phyloP scores from a whole-genome alignment of 805 yeast genomes.

The Kodamaea restingae region DNA sequence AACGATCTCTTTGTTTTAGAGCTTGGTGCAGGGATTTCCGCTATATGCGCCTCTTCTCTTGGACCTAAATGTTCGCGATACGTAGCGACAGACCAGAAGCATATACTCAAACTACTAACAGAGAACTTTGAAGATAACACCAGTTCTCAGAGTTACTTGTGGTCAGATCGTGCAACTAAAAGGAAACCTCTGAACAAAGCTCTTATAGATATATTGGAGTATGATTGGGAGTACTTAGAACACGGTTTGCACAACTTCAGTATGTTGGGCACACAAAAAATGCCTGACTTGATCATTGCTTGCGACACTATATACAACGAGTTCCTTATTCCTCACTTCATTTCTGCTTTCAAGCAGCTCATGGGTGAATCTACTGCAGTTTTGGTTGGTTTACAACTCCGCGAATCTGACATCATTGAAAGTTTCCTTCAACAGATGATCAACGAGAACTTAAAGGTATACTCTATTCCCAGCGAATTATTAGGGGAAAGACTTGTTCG shows the following conservation, averaged over 20 bases:
- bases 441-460: slow-evolving; percentile 30
- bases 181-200: slow-evolving; percentile 10
- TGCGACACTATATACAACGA: slow-evolving; percentile 68
- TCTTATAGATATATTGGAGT: slow-evolving; percentile 44
- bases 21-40: slow-evolving; percentile 61
- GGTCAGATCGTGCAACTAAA: not conserved
- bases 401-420: slow-evolving; percentile 50
- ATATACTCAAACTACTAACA: slow-evolving; percentile 46
- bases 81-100: slow-evolving; percentile 58
- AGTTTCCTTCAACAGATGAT: slow-evolving; percentile 37
- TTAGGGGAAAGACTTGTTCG: slow-evolving; percentile 28
- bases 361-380: slow-evolving; percentile 33
- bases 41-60: slow-evolving; percentile 41
- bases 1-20: slow-evolving; percentile 41
- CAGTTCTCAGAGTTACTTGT: slow-evolving; percentile 7
- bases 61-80: slow-evolving; percentile 33
- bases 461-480: slow-evolving; percentile 25
- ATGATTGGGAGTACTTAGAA: slow-evolving; percentile 58
- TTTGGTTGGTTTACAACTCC: slow-evolving; percentile 47
- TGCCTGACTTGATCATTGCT: slow-evolving; percentile 51
- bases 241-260: slow-evolving; percentile 26
- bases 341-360: slow-evolving; percentile 38
- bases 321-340: slow-evolving; percentile 48
- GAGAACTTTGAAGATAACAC: slow-evolving; percentile 44
- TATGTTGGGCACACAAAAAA: not conserved